These are phyloP conservation scores for Syzygium aromaticum DNA, from an alignment of 345 rosid genomes.

Conservation along the genomic window DNA sequence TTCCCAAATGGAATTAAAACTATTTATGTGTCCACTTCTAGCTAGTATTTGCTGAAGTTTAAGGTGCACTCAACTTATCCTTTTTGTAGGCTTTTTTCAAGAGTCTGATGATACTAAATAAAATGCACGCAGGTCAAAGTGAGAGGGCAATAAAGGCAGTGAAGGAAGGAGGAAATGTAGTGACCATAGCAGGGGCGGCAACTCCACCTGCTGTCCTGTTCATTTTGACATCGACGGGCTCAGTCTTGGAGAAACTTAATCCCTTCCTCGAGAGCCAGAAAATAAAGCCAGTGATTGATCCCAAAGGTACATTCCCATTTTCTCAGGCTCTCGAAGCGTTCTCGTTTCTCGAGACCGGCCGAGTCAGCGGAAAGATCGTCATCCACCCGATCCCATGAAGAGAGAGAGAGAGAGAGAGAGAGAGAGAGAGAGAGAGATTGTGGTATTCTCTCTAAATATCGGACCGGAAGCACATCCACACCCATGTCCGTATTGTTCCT, in stretches of 20 bases:
- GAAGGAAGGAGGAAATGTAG: conserved; percentile 82
- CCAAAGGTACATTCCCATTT: conserved; percentile 69
- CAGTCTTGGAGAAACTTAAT: conserved; percentile 56
- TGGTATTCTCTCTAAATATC: not conserved
- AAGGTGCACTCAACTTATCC: not conserved
- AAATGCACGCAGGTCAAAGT: conserved; percentile 48
- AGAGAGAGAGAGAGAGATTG: not conserved
- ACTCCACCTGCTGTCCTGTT: conserved; percentile 73
- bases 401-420: not conserved
- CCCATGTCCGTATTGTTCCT: not conserved
- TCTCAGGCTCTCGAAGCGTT: conserved; percentile 54
- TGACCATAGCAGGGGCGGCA: conserved; percentile 59
- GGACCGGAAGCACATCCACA: not conserved
- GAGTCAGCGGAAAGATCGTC: conserved; percentile 65
- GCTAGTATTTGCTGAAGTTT: not conserved
- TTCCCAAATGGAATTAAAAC: not conserved
- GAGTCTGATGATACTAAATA: not conserved
- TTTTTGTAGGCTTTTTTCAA: not conserved
- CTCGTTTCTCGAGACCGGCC: conserved; percentile 64
- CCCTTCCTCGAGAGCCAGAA: conserved; percentile 65
- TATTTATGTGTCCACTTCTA: not conserved
- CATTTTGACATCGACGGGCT: conserved; percentile 66
- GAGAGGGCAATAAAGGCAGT: conserved; percentile 65
- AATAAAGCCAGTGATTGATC: conserved; percentile 71
- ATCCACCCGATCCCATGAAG: conserved; percentile 47